These are phyloP conservation scores for Hebeloma cylindrosporum DNA, from an alignment of 768 basidiomycete species.

Conservation along the genomic window DNA sequence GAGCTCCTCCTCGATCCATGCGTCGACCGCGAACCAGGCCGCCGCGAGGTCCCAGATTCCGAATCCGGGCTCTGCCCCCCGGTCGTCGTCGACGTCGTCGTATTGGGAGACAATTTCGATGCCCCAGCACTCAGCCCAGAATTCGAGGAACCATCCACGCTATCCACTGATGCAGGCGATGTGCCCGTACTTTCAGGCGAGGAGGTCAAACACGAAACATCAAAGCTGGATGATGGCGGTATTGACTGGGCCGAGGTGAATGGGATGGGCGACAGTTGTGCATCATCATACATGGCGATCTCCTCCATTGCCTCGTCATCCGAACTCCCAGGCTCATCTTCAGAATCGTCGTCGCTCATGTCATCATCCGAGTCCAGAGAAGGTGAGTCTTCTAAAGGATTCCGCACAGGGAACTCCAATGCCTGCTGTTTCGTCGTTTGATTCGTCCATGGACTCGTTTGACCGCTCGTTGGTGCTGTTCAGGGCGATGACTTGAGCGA, in stretches of 20 bases:
- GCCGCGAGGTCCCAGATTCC: too few relatives aligned
- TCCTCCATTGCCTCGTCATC: constrained; percentile 85
- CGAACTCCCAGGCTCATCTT: constrained; percentile 69
- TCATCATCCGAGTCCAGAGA: constrained; percentile 74
- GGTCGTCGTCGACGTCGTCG: constrained; percentile 4
- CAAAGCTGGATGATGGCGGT: constrained; percentile 35
- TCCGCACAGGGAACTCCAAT: constrained; percentile 66
- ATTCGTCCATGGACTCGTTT: constrained; percentile 57
- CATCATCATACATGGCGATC: constrained; percentile 72
- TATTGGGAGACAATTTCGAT: constrained; percentile 1
- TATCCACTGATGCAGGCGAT: constrained; percentile 4
- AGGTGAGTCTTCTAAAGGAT: constrained; percentile 48
- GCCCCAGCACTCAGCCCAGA: too few relatives aligned
- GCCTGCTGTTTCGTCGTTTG: constrained; percentile 63
- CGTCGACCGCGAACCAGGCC: constrained; percentile 22
- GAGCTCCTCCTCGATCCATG: constrained; percentile 57
- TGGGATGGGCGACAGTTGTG: constrained; percentile 33
- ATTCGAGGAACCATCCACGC: too few relatives aligned
- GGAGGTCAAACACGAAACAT: constrained; percentile 30
- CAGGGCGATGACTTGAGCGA: constrained; percentile 80
- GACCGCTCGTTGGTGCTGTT: constrained; percentile 52
- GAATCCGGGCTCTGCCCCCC: constrained; percentile 19
- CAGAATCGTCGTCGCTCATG: constrained; percentile 65
- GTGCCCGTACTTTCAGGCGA: constrained; percentile 24
- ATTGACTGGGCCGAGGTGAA: constrained; percentile 32